These are phyloP conservation scores for Schoenoplectus tabernaemontani DNA, from an alignment of 202 grass and related monocot genomes.

Conservation along the genomic window DNA sequence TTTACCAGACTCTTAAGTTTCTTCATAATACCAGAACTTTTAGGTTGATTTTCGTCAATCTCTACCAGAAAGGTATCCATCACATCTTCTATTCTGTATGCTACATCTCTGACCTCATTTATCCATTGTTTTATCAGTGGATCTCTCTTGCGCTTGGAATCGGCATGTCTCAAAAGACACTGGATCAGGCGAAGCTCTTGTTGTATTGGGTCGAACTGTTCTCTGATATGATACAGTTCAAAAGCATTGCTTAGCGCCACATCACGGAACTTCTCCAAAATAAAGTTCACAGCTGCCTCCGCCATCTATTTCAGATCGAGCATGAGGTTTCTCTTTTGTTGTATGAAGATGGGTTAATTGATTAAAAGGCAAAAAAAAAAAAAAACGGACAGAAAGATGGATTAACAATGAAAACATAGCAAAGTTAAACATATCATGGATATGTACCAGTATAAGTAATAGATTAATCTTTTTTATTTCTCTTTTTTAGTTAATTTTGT, in stretches of 20 bases:
- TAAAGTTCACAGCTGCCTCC: background rate
- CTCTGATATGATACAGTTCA: background rate
- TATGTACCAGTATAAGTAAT: no score
- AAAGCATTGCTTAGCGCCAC: background rate
- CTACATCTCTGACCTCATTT: conserved; percentile 1
- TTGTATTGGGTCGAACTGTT: background rate
- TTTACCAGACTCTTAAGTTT: background rate
- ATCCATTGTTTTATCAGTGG: background rate
- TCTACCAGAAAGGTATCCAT: background rate
- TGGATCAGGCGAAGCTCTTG: background rate
- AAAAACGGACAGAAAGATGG: background rate
- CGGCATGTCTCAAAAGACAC: background rate
- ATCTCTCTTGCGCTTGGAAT: conserved; percentile 11
- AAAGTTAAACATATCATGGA: no score
- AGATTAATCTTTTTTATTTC: no score
- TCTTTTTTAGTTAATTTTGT: no score
- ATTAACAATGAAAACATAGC: no score
- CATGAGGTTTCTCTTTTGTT: background rate
- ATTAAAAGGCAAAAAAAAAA: background rate
- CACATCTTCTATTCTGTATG: conserved; percentile 9
- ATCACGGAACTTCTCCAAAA: conserved; percentile 1
- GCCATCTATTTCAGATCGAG: background rate
- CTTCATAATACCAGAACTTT: background rate
- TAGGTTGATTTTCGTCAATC: background rate
- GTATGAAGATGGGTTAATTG: background rate